Base-by-base conservation (phyloP, 495 filamentous ascomycete genomes). In the Aspergillus sparsus region DNA sequence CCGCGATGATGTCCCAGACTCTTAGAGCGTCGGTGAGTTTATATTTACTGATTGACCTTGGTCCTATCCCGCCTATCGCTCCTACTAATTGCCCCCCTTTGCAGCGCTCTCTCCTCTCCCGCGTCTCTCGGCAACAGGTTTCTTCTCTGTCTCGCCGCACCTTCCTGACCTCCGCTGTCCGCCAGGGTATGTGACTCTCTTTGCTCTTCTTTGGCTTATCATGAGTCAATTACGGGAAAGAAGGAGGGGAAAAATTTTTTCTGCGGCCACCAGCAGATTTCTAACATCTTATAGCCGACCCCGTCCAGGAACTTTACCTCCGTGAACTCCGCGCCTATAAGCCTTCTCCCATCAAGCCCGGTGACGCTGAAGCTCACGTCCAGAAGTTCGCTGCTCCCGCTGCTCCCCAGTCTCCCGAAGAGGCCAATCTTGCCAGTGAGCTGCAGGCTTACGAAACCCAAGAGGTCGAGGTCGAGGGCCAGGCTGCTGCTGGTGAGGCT, bases 261-360 rank as follows among this genome's bases (percentile, higher is more conserved):
- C 37, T 11, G 6, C 11, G 6, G 8, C 53, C 34, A 12, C 5
- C 46, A 16, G 52, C 39, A 57, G 47, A 57, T 53, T 39, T 58
- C 62, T 67, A 63, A 62, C 47, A 54, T 35, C 53, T 27, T 70
- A 58, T 73, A 98, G 95, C 88, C 80, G 94, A 99, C 78, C 82
- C 94, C 63, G 88, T 99, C 65, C 94, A 96, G 79, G 93, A 97
- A 64, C 85, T 99, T 68, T 99, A 98, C 84, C 88, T 99, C 67
- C 85, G 85, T 66, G 93, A 97, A 75, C 86, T 99, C 66, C 92
- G 90, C 75, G 82, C 85, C 76, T 97, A 93, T 87, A 99, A 97
- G 82, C 82, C 89, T 39, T 77, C 88, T 18, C 82, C 87, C 52
- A 67, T 92, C 80, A 97, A 97, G 80, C 79, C 92, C 52, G 82